These are phyloP conservation scores for Ichthyophthirius multifiliis DNA, from an alignment of 169 alveolate species.

Conservation along the genomic window DNA sequence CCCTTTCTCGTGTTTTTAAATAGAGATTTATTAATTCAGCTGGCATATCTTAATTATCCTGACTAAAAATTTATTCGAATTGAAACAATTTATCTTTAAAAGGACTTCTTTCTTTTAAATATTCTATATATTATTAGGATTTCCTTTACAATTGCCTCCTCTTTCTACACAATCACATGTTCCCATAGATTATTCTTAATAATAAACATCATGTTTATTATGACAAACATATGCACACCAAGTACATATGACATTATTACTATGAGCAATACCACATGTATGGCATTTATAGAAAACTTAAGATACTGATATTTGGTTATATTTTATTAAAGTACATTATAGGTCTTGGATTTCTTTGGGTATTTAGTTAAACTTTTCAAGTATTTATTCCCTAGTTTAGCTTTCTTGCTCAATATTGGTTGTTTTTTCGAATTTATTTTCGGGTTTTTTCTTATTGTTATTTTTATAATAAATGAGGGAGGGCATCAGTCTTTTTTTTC, in stretches of 20 bases:
- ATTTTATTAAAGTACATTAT: neutral
- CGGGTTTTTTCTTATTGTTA: neutral
- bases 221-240: slow-evolving; percentile 4
- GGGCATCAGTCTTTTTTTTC: too few relatives aligned
- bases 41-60: neutral
- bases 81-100: neutral
- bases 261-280: neutral
- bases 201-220: neutral
- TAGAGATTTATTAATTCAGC: neutral
- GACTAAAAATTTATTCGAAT: neutral
- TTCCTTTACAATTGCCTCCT: slow-evolving; percentile 1
- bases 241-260: neutral
- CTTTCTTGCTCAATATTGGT: too few relatives aligned
- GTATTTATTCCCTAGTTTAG: neutral
- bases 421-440: neutral
- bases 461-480: neutral
- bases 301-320: neutral
- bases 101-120: neutral
- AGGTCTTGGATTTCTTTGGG: neutral
- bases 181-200: neutral
- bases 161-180: slow-evolving; percentile 5
- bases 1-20: neutral
- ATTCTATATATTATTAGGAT: neutral
- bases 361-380: neutral
- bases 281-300: neutral